These are phyloP conservation scores for Candida succiphila DNA, from an alignment of 805 yeast species.

Conservation along the genomic window DNA sequence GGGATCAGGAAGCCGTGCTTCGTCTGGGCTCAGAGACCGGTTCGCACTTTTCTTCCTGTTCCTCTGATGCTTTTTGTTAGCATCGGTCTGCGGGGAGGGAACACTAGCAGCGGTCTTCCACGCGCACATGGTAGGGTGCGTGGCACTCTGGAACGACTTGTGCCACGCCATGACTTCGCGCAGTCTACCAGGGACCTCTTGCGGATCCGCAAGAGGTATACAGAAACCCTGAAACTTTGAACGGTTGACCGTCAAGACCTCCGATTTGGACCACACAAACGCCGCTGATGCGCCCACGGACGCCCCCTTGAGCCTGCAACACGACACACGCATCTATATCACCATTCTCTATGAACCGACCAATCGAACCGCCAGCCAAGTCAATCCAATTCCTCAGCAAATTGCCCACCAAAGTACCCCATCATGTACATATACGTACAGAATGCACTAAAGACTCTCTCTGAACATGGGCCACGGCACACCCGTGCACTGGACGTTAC, in stretches of 20 bases:
- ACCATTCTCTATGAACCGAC: neutral
- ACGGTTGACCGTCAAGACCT: constrained; percentile 35
- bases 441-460: too few species aligned
- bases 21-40: constrained; percentile 8
- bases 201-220: too few species aligned
- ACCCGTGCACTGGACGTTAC: too few species aligned
- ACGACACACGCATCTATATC: neutral
- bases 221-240: constrained; percentile 64
- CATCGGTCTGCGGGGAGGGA: neutral
- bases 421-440: too few species aligned
- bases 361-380: neutral
- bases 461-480: too few species aligned
- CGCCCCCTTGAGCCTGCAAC: neutral
- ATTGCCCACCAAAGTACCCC: too few species aligned
- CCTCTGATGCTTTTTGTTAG: constrained; percentile 5
- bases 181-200: too few species aligned
- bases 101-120: constrained; percentile 43
- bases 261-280: constrained; percentile 30
- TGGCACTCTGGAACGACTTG: constrained; percentile 43
- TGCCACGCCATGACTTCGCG: too few species aligned
- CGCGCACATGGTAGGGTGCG: constrained; percentile 69
- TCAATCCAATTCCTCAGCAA: too few species aligned
- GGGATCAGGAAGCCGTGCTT: neutral
- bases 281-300: neutral
- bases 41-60: constrained; percentile 2